phyloP scores from a whole-genome alignment of 2,329 filamentous ascomycete genomes.

The Biscogniauxia mediterranea region DNA sequence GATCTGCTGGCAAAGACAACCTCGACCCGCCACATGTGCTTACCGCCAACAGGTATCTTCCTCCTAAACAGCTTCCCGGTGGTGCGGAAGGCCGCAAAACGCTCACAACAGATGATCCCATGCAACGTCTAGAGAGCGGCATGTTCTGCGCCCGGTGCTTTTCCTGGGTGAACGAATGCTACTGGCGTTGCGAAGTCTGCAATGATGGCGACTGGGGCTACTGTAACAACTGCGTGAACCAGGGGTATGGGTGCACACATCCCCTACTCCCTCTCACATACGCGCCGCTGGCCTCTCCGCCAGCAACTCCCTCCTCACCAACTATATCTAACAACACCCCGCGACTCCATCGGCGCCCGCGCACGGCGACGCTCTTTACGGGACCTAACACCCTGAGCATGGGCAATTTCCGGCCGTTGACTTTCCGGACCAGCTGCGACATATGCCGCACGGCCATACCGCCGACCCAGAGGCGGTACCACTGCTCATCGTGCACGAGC shows the following conservation, averaged over 20 bases:
- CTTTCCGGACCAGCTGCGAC: slow-evolving; percentile 75
- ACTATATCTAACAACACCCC: slow-evolving; percentile 39
- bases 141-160: slow-evolving; percentile 81
- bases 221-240: slow-evolving; percentile 83
- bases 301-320: slow-evolving; percentile 9
- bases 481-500: slow-evolving; percentile 73
- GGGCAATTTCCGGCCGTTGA: slow-evolving; percentile 63
- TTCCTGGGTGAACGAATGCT: slow-evolving; percentile 75
- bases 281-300: slow-evolving; percentile 37
- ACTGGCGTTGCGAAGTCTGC: slow-evolving; percentile 84
- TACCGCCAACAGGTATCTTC: slow-evolving; percentile 55
- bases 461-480: slow-evolving; percentile 67
- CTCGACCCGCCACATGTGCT: slow-evolving; percentile 56
- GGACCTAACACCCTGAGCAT: slow-evolving; percentile 46
- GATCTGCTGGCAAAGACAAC: slow-evolving; percentile 37
- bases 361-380: slow-evolving; percentile 46
- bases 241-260: slow-evolving; percentile 78
- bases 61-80: slow-evolving; percentile 47
- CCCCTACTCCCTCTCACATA: slow-evolving; percentile 74
- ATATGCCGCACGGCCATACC: slow-evolving; percentile 72
- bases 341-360: slow-evolving; percentile 40
- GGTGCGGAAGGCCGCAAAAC: slow-evolving; percentile 55
- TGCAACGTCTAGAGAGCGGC: slow-evolving; percentile 68
- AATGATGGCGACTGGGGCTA: slow-evolving; percentile 96
- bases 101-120: slow-evolving; percentile 66